Percentiles rank a stretch among this genome's conserved stretches.
Evolutionary conservation across 2,329 filamentous ascomycete genomes (phyloP).

Genomic region (Exophiala phaeomuriformis): DNA sequence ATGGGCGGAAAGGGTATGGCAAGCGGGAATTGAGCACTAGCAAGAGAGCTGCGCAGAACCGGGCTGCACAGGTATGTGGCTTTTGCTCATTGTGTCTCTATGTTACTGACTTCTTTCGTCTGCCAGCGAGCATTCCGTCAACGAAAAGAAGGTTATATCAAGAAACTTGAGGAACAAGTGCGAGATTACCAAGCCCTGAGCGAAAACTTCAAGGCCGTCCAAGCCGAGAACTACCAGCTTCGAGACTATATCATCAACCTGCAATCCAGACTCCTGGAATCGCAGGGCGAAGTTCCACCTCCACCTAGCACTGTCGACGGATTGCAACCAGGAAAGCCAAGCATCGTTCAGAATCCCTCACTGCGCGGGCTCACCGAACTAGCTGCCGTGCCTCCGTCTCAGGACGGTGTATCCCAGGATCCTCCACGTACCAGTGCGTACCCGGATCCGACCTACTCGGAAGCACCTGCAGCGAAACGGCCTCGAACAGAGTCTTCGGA

Average conservation of each 20-base stretch:
- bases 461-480: conserved; percentile 17
- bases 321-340: conserved; percentile 24
- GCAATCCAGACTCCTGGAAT: conserved; percentile 77
- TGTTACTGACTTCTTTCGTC: conserved; percentile 9
- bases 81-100: neutral
- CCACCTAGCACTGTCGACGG: conserved; percentile 29
- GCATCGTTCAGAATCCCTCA: conserved; percentile 17
- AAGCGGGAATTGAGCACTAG: conserved; percentile 91
- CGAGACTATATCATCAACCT: conserved; percentile 89
- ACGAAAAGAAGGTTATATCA: conserved; percentile 96
- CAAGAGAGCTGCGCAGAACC: conserved; percentile 92
- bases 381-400: conserved; percentile 13
- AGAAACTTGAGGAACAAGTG: conserved; percentile 91
- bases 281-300: conserved; percentile 68
- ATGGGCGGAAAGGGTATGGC: conserved; percentile 61
- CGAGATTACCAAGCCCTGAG: conserved; percentile 71
- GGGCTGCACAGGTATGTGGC: conserved; percentile 76
- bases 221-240: conserved; percentile 81
- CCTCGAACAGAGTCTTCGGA: conserved; percentile 20
- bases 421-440: conserved; percentile 17
- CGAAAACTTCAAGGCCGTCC: conserved; percentile 68
- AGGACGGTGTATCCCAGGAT: conserved; percentile 17
- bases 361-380: conserved; percentile 23
- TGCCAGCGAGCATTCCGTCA: conserved; percentile 86
- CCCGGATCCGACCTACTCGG: conserved; percentile 22